These are phyloP conservation scores for Nicotiana undulata DNA, from an alignment of 257 asterid species.

Conservation along the genomic window DNA sequence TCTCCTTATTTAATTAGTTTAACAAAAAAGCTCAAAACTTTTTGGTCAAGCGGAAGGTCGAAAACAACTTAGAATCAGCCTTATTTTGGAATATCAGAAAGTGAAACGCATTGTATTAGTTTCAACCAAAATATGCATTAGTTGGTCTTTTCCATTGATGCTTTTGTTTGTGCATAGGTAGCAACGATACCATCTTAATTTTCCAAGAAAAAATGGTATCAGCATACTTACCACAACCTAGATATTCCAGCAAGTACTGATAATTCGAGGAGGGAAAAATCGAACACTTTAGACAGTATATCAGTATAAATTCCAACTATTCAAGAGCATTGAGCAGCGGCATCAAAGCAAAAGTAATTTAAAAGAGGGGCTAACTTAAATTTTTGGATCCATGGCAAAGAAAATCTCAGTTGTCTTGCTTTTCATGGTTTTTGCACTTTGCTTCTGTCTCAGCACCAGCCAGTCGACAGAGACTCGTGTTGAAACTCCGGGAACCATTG, in stretches of 20 bases:
- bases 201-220: background rate
- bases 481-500: background rate
- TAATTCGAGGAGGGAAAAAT: background rate
- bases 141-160: too few relatives aligned
- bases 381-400: background rate
- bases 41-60: too few relatives aligned
- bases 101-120: too few relatives aligned
- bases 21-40: too few relatives aligned
- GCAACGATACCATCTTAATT: background rate
- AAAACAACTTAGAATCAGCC: too few relatives aligned
- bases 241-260: background rate
- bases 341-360: background rate
- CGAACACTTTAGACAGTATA: background rate
- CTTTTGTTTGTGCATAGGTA: background rate
- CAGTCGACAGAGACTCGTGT: background rate
- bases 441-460: background rate
- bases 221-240: background rate
- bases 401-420: background rate
- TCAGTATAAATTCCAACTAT: background rate
- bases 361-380: background rate
- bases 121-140: too few relatives aligned
- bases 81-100: too few relatives aligned
- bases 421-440: background rate
- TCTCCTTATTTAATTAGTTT: too few relatives aligned
- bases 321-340: background rate